Evolutionary conservation across 345 rosid species (phyloP).

Genomic region (Gossypium anomalum): DNA sequence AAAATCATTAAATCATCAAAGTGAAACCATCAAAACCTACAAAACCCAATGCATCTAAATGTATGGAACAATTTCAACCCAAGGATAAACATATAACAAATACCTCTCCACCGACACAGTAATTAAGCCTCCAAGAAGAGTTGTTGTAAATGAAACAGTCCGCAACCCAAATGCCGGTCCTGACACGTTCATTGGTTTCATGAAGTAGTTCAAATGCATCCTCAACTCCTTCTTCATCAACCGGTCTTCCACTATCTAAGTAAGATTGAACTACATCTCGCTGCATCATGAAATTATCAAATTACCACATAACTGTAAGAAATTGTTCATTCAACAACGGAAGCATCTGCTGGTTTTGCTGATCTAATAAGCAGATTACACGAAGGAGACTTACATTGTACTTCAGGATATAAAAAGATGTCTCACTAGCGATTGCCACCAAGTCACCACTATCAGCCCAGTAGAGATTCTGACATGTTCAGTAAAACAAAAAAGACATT

Average conservation of each 20-base stretch:
- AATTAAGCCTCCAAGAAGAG: slow-evolving; percentile 96
- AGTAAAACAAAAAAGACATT: slow-evolving; percentile 12
- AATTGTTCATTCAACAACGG: not conserved
- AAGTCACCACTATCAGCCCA: slow-evolving; percentile 99
- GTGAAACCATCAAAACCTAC: not conserved
- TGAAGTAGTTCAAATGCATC: slow-evolving; percentile 99
- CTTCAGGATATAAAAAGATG: slow-evolving; percentile 95
- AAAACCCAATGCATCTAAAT: not conserved
- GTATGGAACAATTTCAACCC: slow-evolving; percentile 6
- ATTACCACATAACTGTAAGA: slow-evolving; percentile 5
- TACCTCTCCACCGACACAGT: slow-evolving; percentile 99
- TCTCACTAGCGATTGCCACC: slow-evolving; percentile 92
- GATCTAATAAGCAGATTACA: slow-evolving; percentile 1
- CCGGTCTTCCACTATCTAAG: slow-evolving; percentile 84
- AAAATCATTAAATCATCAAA: slow-evolving; percentile 14
- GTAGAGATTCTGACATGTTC: slow-evolving; percentile 69
- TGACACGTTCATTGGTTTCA: slow-evolving; percentile 96
- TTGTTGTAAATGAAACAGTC: slow-evolving; percentile 99
- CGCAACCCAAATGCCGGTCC: slow-evolving; percentile 99
- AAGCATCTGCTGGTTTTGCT: not conserved
- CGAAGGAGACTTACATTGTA: slow-evolving; percentile 58
- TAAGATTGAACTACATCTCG: slow-evolving; percentile 81
- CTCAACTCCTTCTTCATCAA: slow-evolving; percentile 97
- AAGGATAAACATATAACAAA: slow-evolving; percentile 13
- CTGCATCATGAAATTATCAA: slow-evolving; percentile 44